Conservation (phyloP, 441 rosid genomes). For the Oxalis stricta region DNA sequence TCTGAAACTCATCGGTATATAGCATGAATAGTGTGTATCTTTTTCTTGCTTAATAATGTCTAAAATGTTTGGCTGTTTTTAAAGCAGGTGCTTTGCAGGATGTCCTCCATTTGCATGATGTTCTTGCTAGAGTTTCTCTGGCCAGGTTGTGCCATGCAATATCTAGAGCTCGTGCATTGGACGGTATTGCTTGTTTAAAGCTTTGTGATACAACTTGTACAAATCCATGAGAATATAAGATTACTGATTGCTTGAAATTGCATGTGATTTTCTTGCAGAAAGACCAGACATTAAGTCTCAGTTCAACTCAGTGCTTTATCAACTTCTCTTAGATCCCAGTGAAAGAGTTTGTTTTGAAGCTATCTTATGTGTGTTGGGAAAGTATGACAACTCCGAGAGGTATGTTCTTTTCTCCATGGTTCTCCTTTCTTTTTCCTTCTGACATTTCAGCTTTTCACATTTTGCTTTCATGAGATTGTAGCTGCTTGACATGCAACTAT, state of each 20-base stretch:
- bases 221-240: conserved; percentile 12
- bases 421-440: neutral
- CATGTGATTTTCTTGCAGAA: conserved; percentile 32
- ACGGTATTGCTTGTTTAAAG: conserved; percentile 43
- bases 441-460: conserved; percentile 1
- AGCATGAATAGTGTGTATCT: neutral
- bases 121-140: conserved; percentile 93
- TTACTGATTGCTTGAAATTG: neutral
- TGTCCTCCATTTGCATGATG: conserved; percentile 98
- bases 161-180: conserved; percentile 86
- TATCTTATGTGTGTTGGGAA: conserved; percentile 81
- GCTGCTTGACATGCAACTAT: conserved; percentile 1
- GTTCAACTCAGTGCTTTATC: conserved; percentile 88
- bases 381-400: conserved; percentile 72
- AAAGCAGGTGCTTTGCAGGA: conserved; percentile 94
- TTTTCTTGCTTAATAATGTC: too few relatives aligned
- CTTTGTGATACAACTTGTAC: neutral
- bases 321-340: conserved; percentile 94
- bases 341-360: conserved; percentile 99
- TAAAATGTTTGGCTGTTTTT: conserved; percentile 14
- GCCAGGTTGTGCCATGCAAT: conserved; percentile 88
- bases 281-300: conserved; percentile 87
- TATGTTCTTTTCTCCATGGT: conserved; percentile 11
- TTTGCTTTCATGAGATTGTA: conserved; percentile 7
- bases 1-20: conserved; percentile 14